Conservation (phyloP, 2,329 filamentous ascomycete genomes). For the Thelonectria discophora region DNA sequence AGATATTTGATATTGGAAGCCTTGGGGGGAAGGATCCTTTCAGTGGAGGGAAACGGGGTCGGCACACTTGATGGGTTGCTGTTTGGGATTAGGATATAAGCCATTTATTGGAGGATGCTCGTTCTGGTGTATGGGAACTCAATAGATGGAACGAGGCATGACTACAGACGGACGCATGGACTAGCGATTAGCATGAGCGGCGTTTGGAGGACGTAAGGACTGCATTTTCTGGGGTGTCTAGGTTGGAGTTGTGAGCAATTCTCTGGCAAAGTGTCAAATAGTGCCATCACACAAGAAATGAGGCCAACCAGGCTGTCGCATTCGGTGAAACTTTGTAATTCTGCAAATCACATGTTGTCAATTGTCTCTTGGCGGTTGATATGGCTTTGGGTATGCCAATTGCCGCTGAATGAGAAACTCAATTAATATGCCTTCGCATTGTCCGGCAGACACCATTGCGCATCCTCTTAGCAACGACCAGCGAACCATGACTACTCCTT, state of each 20-base stretch:
- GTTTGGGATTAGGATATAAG: constrained; percentile 33
- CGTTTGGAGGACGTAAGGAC: constrained; percentile 49
- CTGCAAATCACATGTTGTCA: not conserved
- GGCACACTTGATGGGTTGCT: constrained; percentile 48
- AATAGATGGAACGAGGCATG: constrained; percentile 43
- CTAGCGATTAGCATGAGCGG: constrained; percentile 49
- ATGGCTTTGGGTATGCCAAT: not conserved
- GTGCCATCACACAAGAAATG: constrained; percentile 27
- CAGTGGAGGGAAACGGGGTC: constrained; percentile 59
- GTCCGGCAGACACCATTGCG: too few species aligned
- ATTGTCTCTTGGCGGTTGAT: not conserved
- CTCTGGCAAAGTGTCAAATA: constrained; percentile 26
- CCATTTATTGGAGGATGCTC: constrained; percentile 28
- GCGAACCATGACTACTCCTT: too few species aligned
- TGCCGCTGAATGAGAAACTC: too few species aligned
- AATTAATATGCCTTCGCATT: too few species aligned
- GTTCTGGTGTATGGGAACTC: constrained; percentile 36
- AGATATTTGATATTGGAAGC: constrained; percentile 75
- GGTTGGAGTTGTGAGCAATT: constrained; percentile 30
- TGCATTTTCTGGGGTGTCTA: constrained; percentile 40
- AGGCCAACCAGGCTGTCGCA: constrained; percentile 23
- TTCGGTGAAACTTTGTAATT: not conserved
- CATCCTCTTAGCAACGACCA: too few species aligned
- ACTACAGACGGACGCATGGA: constrained; percentile 48
- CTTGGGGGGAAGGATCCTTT: constrained; percentile 70